Base-by-base conservation (phyloP, 1,284 basidiomycete species). In the Leccinum proliferum region DNA sequence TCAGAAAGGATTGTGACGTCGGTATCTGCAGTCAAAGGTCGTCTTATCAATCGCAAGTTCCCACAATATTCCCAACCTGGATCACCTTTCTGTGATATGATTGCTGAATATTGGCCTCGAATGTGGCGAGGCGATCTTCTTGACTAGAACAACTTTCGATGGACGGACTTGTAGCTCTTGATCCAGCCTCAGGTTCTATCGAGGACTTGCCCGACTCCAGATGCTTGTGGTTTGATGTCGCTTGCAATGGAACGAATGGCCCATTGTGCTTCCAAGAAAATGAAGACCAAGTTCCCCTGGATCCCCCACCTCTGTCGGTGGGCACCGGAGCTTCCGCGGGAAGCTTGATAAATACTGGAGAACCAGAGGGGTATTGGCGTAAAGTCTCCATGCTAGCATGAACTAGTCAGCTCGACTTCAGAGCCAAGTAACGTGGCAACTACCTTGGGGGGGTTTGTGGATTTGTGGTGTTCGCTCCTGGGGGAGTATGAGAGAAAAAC, bases 201-300 rank as follows among this genome's bases (percentile, higher is more conserved):
- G 15, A n/a, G 50, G 50, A 52, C 9, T 50, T n/a, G 9, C 25
- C 48, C 48, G 18, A 9, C 18, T 50, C 34, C 9, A 35, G 3
- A 35, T 4, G 34, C 34, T 35, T 35, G 9, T 35, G 34, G 3
- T 35, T 35, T 35, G 34, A 8, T 18, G n/a, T 50, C 89, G 50
- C 18, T 35, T 35, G 9, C 34, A 52, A 25, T 52, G 48, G 18
- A 25, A 52, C 48, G 25, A 12, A 10, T 52, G 29, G 48, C 14
- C 21, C 21, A 25, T 12, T 25, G 10, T 52, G 18, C 48, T 12
- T 52, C 48, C 48, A 52, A 25, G 48, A 9, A 4, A 52, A 10
- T 52, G 48, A 52, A 25, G 48, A 25, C 48, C 48, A 12, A 2
- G 48, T 21, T 25, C 48, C 25, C 48, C 2, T 15, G 18, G 21